Base-by-base conservation (phyloP, 768 basidiomycete species). In the Sarcodon sp. region DNA sequence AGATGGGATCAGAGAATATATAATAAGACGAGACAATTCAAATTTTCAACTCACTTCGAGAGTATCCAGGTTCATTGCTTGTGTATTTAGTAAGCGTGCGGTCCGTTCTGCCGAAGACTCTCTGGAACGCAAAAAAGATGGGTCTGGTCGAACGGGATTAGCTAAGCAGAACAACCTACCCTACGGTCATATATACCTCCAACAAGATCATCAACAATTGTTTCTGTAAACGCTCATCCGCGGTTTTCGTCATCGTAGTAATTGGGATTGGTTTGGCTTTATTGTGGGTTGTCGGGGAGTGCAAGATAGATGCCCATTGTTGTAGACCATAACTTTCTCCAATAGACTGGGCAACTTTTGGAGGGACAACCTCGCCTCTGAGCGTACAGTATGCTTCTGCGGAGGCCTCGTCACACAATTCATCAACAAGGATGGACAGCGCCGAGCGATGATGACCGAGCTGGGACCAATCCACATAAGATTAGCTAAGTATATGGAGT, bases 321-420 rank as follows among this genome's bases (percentile, higher is more conserved):
- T 71, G 75, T 55, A 80, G 64, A 10, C 64, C 67, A 10, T 60
- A 58, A 15, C 68, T 75, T 57, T 69, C 73, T 18, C 72, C 78
- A 35, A 80, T 67, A 0, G 64, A 47, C 34, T 70, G 68, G 0
- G 79, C 80, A 0, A 72, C 64, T 52, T 75, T 80, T 1, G 71
- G 65, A 0, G 83, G 72, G 4, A 96, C 66, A 18, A 94, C 74
- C 16, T 78, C 75, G 4, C 92, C 89, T 13, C 80, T 81, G 33
- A 84, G 76, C 1, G 83, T 75, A 56, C 92, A 94, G 62, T 92
- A 96, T 4, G 80, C 74, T 59, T 94, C 89, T 0, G 91, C 88
- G 2, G 88, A 85, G 0, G 75, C 66, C 0, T 76, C 69, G 59
- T 97, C 93, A 45, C 73, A 73, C 8, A 96, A 64, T 35, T 76